A percentile compares a stretch with the other conserved stretches of the same genome.
Conservation (phyloP, 225 moss, liverwort and hornwort species). For the Physcomitrium patens region DNA sequence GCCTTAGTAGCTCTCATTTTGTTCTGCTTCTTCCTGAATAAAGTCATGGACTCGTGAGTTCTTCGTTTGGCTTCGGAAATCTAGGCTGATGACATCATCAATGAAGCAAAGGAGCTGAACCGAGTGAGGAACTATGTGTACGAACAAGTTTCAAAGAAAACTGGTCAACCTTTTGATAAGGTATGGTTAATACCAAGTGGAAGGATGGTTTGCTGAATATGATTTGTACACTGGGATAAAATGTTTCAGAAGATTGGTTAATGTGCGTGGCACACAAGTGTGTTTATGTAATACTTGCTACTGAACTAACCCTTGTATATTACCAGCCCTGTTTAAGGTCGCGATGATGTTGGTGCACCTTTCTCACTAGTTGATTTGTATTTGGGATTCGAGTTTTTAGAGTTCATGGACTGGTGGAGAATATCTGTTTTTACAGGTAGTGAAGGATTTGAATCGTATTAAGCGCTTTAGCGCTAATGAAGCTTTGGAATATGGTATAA, state of each 20-base stretch:
- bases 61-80: slow-evolving; percentile 26
- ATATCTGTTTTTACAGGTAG: slow-evolving; percentile 43
- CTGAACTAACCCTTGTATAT: too few relatives aligned
- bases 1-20: too few relatives aligned
- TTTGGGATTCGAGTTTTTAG: neutral
- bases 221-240: too few relatives aligned
- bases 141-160: slow-evolving; percentile 82
- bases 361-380: neutral
- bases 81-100: slow-evolving; percentile 98
- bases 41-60: slow-evolving; percentile 18
- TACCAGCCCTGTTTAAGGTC: too few relatives aligned
- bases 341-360: too few relatives aligned
- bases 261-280: too few relatives aligned
- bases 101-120: slow-evolving; percentile 92
- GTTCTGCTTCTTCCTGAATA: neutral
- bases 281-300: too few relatives aligned
- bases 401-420: neutral
- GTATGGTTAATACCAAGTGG: slow-evolving; percentile 37
- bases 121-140: slow-evolving; percentile 95
- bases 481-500: slow-evolving; percentile 95
- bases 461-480: slow-evolving; percentile 97
- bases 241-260: too few relatives aligned
- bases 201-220: neutral
- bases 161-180: slow-evolving; percentile 93
- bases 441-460: slow-evolving; percentile 80